Base-by-base conservation (phyloP, 2,329 filamentous ascomycete species). In the Aspergillus sp. region DNA sequence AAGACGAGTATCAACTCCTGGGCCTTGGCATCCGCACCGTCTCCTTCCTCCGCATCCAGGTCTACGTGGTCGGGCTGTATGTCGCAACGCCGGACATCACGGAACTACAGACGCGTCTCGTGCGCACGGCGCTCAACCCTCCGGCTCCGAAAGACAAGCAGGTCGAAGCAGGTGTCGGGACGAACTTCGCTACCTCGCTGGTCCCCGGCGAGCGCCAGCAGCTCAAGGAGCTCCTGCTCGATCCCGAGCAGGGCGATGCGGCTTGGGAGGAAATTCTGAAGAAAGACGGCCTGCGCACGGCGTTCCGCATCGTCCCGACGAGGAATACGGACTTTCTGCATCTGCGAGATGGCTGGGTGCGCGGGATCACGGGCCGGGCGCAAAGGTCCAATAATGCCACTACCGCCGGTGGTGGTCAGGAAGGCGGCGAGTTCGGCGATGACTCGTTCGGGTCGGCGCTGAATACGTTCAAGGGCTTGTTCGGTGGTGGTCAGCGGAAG, bases 51-150 rank as follows among this genome's bases (percentile, higher is more conserved):
- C 74, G 80, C 42, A 88, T 98, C 40, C 84, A 95, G 65, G 93
- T 98, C 45, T 98, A 98, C 70, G 86, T 97, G 12, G 86, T 95
- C 0, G 93, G 91, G 10, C 81, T 94, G 58, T 98, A 98, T 71
- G 78, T 97, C 28, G 87, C 89, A 28, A 91, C 85, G 0, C 74
- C 83, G 34, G 89, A 95, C 60, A 82, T 98, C 49, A 81, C 83
- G 3, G 75, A 78, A n/a, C 75, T 98, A 36, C 91, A 97, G 68
- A 76, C 79, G 55, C 79, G 81, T 40, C 77, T 97, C 29, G 79
- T 94, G 50, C 82, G 83, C 62, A 81, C 81, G 52, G 80, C 94
- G 57, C 62, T 71, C 12, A 62, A 67, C 30, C 66, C 69, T 0
- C 61, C 59, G 9, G 33, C 19, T 19, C 19, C 19, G 19, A 19